Base-by-base conservation (phyloP, 805 yeast genomes). In the Candida alai region DNA sequence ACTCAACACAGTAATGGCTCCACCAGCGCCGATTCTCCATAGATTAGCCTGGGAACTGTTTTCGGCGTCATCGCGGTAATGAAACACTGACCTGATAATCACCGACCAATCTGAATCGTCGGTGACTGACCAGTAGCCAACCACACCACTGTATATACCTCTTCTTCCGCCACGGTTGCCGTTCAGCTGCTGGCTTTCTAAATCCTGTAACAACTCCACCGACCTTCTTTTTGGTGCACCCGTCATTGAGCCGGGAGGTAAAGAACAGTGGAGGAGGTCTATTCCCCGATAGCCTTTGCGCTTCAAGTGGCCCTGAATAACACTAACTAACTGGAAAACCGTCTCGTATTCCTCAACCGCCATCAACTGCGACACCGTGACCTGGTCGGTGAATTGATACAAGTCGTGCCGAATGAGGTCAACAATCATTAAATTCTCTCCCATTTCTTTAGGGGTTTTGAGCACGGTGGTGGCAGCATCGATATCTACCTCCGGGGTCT, bases 191-290 rank as follows among this genome's bases (percentile, higher is more conserved):
- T 63, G 35, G 8, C 57, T 45, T 47, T 83, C 93, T 5, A 83
- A 55, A 1, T 54, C 52, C 40, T 80, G 84, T 19, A 93, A 65
- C 4, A 94, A 56, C 55, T 90, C 93, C 5, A 93, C 95, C 0
- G 96, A 86, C 39, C 96, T 72, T 47, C 81, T 84, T 62, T 93
- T 93, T 2, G 99, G 99, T 0, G 99, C 99, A 3, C 99, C 99
- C 0, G 99, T 93, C 99, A 93, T 93, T 1, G 97, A 90, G 0
- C 99, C 99, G 0, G 99, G 96, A 3, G 99, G 98, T 22, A 94
- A 63, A 0, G 96, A 78, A 39, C 76, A 76, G 14, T 77, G 73
- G 9, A 93, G 67, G 2, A 90, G 64, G 53, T 93, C 97, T 16
- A 89, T 62, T 0, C 97, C 98, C 9, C 70, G 62, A 44, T 71